Conservation (phyloP, 192 early-diverging fungal genomes). For the Coemansia sp. region DNA sequence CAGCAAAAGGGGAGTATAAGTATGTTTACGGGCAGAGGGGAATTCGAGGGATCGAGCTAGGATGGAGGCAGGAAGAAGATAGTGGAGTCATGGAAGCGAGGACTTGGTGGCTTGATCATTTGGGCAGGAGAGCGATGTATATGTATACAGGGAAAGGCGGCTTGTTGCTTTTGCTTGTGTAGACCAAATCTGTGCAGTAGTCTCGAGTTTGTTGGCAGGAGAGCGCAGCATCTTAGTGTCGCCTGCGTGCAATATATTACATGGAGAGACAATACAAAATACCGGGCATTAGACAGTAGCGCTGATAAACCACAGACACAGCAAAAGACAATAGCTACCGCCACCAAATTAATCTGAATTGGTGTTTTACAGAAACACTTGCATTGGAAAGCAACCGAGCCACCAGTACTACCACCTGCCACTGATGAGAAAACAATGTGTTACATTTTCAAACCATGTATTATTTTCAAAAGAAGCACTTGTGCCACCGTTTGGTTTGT, state of each 20-base stretch:
- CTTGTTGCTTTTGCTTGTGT: neutral
- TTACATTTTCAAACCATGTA: no score
- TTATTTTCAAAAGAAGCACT: no score
- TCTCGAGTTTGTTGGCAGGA: neutral
- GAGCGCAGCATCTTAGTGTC: neutral
- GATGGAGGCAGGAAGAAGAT: neutral
- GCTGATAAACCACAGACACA: neutral
- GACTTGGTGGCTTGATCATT: constrained; percentile 1
- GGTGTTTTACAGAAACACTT: neutral
- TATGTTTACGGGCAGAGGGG: neutral
- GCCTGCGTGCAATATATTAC: neutral
- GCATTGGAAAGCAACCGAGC: neutral
- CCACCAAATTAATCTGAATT: neutral
- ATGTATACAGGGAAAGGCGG: neutral
- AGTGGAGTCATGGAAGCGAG: neutral
- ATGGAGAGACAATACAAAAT: neutral
- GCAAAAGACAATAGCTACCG: neutral
- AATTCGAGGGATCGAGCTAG: neutral
- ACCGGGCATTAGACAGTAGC: constrained; percentile 1
- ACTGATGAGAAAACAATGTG: neutral
- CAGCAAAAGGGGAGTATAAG: constrained; percentile 1
- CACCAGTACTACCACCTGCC: neutral
- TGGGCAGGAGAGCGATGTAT: neutral
- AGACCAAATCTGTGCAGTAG: neutral
- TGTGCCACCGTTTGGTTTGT: no score